phyloP scores from a whole-genome alignment of 768 basidiomycete species.

The Porphyrellus cyaneotinctus region DNA sequence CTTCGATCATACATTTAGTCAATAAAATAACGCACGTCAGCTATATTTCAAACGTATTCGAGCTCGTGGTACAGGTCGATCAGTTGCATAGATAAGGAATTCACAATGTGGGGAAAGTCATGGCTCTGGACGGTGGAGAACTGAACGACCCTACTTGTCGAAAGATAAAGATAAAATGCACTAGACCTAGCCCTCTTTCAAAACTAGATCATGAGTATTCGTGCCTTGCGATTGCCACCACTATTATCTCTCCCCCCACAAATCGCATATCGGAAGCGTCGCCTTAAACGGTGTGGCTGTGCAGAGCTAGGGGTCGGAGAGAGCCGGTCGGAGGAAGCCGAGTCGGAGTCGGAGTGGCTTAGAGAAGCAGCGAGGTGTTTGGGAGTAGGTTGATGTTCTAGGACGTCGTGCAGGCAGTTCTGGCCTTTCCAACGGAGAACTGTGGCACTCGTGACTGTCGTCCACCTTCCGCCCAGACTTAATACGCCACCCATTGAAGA shows the following conservation, averaged over 20 bases:
- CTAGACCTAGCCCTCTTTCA: constrained; percentile 18
- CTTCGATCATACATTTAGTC: too few relatives aligned
- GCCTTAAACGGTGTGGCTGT: not conserved
- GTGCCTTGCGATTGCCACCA: not conserved
- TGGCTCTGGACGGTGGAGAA: too few relatives aligned
- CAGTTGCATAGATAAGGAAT: too few relatives aligned
- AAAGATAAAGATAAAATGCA: constrained; percentile 3
- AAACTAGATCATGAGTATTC: not conserved
- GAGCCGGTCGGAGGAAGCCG: not conserved
- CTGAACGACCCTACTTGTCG: too few relatives aligned
- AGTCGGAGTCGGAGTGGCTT: not conserved
- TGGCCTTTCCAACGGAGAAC: constrained; percentile 5
- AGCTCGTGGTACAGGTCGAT: too few relatives aligned
- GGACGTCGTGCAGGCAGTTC: too few relatives aligned
- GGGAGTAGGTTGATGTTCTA: too few relatives aligned
- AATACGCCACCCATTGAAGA: constrained; percentile 20
- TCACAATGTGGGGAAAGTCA: too few relatives aligned
- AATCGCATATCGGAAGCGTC: constrained; percentile 27
- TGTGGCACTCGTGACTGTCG: not conserved
- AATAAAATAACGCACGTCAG: too few relatives aligned
- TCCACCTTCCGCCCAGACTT: accelerated
- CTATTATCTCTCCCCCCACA: constrained; percentile 6
- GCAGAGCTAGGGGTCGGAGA: not conserved
- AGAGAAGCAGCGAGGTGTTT: not conserved
- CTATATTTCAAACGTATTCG: too few relatives aligned